A percentile compares a stretch with the other conserved stretches of the same genome.
These are phyloP conservation scores for Apiotrichum gracile DNA, from an alignment of 1,284 basidiomycete species.

Conservation along the genomic window DNA sequence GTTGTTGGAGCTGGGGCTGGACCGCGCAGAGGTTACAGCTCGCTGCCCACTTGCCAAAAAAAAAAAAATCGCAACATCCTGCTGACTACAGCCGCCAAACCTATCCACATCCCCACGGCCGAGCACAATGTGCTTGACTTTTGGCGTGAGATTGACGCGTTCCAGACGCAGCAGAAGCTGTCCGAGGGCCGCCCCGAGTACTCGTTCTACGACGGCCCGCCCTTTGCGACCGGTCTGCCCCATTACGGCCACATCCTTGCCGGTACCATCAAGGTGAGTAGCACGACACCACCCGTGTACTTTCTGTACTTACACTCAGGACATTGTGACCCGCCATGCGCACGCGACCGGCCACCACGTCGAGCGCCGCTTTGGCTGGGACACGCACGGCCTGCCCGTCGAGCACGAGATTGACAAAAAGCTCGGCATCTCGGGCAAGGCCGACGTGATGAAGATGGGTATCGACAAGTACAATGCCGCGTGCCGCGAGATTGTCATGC, in stretches of 20 bases:
- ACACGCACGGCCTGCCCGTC: conserved; percentile 97
- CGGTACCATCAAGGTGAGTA: conserved; percentile 85
- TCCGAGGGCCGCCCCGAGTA: conserved; percentile 81
- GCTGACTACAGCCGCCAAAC: conserved; percentile 35
- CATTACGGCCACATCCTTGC: conserved; percentile 81
- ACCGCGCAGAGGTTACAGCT: not conserved
- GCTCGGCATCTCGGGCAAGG: conserved; percentile 84
- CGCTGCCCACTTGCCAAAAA: not conserved
- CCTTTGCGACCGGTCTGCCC: conserved; percentile 93
- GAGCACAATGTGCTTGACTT: conserved; percentile 88
- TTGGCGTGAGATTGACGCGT: conserved; percentile 97
- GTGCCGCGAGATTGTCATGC: conserved; percentile 96
- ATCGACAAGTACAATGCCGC: conserved; percentile 97
- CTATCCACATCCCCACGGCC: conserved; percentile 84
- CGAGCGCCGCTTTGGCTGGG: conserved; percentile 95
- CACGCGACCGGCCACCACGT: conserved; percentile 92
- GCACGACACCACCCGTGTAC: not conserved
- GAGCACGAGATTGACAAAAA: conserved; percentile 99
- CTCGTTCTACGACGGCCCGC: conserved; percentile 96
- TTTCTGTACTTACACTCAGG: conserved; percentile 51
- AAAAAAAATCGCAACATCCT: no score
- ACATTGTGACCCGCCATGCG: conserved; percentile 93
- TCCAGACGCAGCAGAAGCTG: conserved; percentile 87
- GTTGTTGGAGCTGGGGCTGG: no score
- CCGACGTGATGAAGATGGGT: conserved; percentile 92